Base-by-base conservation (phyloP, 2,329 filamentous ascomycete genomes). In the Epichloe scottii region DNA sequence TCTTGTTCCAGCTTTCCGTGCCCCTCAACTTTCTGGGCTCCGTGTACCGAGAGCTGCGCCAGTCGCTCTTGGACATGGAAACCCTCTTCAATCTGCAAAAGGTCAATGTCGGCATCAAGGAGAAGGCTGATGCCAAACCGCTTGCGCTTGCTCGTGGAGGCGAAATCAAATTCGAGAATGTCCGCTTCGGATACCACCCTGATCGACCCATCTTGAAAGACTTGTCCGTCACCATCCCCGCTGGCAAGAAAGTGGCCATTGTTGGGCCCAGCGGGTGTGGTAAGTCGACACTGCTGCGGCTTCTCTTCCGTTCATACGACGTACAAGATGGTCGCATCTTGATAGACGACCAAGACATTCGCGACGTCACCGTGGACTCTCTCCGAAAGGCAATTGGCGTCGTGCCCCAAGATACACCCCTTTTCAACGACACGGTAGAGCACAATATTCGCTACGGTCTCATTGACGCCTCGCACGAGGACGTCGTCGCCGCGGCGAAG, bases 11-110 rank as follows among this genome's bases (percentile, higher is more conserved):
- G 69, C 82, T 98, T 5, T 96, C 89, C 0, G 89, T 98, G 4
- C 93, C 93, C 0, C 78, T 98, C 54, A 98, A 98, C 74, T 98
- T 98, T 68, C 75, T 98, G 4, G 93, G 93, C n/a, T 95, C 89
- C 14, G 91, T 98, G 12, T 98, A 98, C 66, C 85, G 93, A 59
- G 93, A 98, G 70, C 77, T 98, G 50, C 80, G 93, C 51, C 93
- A 98, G 70, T 95, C 89, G 21, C 75, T 98, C 43, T 75, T 98
- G 35, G 94, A 98, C 65, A 98, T 98, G 93, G 93, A 97, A 69
- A 97, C 93, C 0, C 77, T 98, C 5, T 98, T 98, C 75, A 95
- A 88, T 66, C 76, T 98, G 34, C 93, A 98, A 68, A 97, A 95
- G 66, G 91, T 97, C 63, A 95, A 97, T 58, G 84, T 96, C 12